Conservation (phyloP, 345 rosid species). For the Eucalyptus virginea region DNA sequence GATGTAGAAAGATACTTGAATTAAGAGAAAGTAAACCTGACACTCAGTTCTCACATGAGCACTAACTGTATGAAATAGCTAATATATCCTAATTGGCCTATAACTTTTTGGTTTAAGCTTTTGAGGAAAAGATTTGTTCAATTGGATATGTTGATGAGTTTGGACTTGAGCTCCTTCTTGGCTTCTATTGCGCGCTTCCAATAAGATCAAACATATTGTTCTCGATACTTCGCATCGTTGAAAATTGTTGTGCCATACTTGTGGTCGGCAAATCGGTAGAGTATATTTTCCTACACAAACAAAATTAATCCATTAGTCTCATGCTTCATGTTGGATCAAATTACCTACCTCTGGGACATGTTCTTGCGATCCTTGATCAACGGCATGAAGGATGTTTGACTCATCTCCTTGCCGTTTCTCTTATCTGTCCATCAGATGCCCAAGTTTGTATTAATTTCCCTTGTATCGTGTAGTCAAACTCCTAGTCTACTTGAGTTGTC, state of each 20-base stretch:
- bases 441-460: not conserved
- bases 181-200: fast-evolving
- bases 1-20: too few species aligned
- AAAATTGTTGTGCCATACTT: too few species aligned
- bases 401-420: not conserved
- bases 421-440: not conserved
- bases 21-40: too few species aligned
- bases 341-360: not conserved
- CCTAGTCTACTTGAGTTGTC: not conserved
- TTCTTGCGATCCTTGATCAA: not conserved
- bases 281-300: not conserved
- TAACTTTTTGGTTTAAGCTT: too few species aligned
- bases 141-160: too few species aligned
- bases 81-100: too few species aligned
- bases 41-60: too few species aligned
- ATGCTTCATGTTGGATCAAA: not conserved
- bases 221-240: not conserved
- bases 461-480: not conserved
- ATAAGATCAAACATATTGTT: too few species aligned
- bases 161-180: not conserved
- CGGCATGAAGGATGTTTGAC: not conserved
- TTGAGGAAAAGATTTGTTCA: too few species aligned
- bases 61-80: fast-evolving
- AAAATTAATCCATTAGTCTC: not conserved
- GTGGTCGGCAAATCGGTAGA: not conserved